Conservation (phyloP, 2,329 filamentous ascomycete species). For the Cytospora piceicola region DNA sequence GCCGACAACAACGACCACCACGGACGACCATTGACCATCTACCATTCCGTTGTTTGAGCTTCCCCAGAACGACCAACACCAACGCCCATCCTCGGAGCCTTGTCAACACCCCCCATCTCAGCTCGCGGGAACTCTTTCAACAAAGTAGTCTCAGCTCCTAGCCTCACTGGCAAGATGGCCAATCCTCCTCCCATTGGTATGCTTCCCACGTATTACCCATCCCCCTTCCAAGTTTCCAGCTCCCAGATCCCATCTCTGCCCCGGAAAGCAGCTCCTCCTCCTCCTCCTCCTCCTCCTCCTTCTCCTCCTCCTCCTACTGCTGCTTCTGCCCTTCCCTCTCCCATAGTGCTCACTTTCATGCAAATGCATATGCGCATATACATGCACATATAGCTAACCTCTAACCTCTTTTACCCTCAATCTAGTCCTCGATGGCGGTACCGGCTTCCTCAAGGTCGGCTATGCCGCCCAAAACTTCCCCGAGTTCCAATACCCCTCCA, state of each 20-base stretch:
- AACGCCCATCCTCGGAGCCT: constrained; percentile 8
- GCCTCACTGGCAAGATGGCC: constrained; percentile 49
- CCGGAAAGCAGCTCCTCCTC: not conserved
- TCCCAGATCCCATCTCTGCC: not conserved
- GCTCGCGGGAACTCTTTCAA: not conserved
- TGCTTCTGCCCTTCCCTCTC: constrained; percentile 14
- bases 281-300: not conserved
- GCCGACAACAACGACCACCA: constrained; percentile 1
- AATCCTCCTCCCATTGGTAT: constrained; percentile 59
- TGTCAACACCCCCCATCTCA: not conserved
- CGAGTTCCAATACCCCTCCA: constrained; percentile 97
- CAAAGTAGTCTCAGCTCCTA: constrained; percentile 32
- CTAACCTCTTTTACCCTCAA: not conserved
- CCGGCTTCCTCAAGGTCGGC: constrained; percentile 98
- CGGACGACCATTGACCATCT: not conserved
- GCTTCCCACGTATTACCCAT: constrained; percentile 36
- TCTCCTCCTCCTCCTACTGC: constrained; percentile 18
- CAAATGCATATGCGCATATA: not conserved
- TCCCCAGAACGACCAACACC: constrained; percentile 6
- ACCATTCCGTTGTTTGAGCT: constrained; percentile 19
- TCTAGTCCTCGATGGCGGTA: constrained; percentile 97
- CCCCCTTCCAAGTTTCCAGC: not conserved
- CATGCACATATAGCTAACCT: not conserved
- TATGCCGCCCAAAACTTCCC: constrained; percentile 99
- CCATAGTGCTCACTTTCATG: not conserved